These are phyloP conservation scores for Fraxinus angustifolia DNA, from an alignment of 305 asterid species.

Conservation along the genomic window DNA sequence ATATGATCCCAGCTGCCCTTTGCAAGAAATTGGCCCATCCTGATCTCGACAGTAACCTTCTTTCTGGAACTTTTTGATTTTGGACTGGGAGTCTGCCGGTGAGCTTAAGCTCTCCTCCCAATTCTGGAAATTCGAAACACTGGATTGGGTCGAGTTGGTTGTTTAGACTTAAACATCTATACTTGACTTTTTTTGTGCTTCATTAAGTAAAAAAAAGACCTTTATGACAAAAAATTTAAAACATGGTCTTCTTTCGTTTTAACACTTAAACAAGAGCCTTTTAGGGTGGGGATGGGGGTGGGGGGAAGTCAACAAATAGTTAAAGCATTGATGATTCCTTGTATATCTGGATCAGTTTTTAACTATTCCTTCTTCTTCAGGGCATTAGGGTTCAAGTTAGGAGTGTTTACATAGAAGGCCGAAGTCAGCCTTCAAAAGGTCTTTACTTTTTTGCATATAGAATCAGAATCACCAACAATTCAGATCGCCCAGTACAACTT, in stretches of 20 bases:
- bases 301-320: background rate
- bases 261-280: background rate
- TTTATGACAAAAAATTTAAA: background rate
- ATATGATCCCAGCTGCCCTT: constrained; percentile 34
- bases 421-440: constrained; percentile 81
- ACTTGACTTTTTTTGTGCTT: background rate
- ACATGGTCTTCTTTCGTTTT: background rate
- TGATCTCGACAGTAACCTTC: constrained; percentile 34
- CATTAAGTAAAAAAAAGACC: background rate
- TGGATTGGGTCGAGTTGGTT: background rate
- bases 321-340: background rate
- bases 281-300: background rate
- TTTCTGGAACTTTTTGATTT: constrained; percentile 33
- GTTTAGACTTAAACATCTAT: background rate
- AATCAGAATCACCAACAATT: constrained; percentile 75
- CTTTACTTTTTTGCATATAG: constrained; percentile 74
- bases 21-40: constrained; percentile 36
- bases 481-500: constrained; percentile 84
- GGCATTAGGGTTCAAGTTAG: constrained; percentile 84
- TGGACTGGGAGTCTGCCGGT: constrained; percentile 42
- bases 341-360: background rate
- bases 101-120: constrained; percentile 23
- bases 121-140: background rate
- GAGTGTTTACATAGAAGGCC: constrained; percentile 70
- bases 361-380: constrained; percentile 32